Percentiles rank a stretch among this genome's conserved stretches.
These are phyloP conservation scores for Malus hybrid DNA, from an alignment of 331 rosid genomes.

Conservation along the genomic window DNA sequence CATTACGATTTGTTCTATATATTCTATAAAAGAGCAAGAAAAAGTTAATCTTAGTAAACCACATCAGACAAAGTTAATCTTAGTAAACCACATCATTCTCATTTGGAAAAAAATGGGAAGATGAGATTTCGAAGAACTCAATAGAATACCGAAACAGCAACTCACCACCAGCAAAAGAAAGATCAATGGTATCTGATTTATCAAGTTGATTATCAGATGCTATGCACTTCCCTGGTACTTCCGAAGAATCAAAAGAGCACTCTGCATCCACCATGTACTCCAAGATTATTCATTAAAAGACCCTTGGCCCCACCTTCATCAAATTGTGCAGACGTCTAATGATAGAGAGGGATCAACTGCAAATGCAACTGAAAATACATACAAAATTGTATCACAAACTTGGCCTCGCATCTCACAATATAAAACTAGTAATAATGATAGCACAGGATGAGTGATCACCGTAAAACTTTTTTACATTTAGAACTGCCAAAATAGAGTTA, in stretches of 20 bases:
- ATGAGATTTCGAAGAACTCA: constrained; percentile 9
- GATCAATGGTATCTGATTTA: constrained; percentile 26
- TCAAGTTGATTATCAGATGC: no score
- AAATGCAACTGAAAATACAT: no score
- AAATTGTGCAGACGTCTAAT: no score
- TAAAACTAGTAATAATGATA: constrained; percentile 19
- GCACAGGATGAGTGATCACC: constrained; percentile 48
- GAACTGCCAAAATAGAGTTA: no score
- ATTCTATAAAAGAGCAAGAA: constrained; percentile 36
- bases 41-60: not conserved
- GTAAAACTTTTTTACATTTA: constrained; percentile 85
- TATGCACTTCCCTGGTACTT: no score
- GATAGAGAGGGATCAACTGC: no score
- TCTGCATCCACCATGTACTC: no score
- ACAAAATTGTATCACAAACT: not conserved
- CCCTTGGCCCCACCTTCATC: no score
- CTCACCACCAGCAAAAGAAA: constrained; percentile 82
- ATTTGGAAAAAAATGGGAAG: not conserved
- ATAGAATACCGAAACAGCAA: constrained; percentile 13
- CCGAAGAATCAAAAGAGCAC: no score
- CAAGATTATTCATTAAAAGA: no score
- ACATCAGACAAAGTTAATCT: no score
- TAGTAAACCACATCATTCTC: constrained; percentile 13
- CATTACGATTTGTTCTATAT: constrained; percentile 66
- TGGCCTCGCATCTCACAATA: constrained; percentile 16